A percentile compares a stretch with the other conserved stretches of the same genome.
Evolutionary conservation across 1,139 yeast genomes (phyloP).

Genomic region (Blastobotrys malaysiensis): DNA sequence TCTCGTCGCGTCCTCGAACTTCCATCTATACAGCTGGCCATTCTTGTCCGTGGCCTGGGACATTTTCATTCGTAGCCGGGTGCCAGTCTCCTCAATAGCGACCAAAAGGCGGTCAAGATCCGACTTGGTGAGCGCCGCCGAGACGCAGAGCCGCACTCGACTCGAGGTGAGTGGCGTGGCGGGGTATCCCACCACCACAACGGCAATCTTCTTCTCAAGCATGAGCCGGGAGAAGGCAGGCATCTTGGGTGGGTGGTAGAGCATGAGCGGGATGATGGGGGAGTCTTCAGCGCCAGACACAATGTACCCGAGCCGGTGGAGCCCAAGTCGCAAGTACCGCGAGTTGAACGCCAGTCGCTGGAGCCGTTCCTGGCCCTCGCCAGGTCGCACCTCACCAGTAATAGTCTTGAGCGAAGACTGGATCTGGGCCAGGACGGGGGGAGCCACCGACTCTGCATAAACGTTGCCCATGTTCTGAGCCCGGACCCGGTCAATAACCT

Average conservation of each 20-base stretch:
- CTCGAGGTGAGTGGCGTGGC: slow-evolving; percentile 92
- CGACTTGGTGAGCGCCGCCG: slow-evolving; percentile 86
- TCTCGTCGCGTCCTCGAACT: slow-evolving; percentile 68
- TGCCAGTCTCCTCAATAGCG: slow-evolving; percentile 76
- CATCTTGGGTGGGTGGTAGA: slow-evolving; percentile 91
- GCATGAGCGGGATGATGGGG: slow-evolving; percentile 85
- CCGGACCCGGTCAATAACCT: slow-evolving; percentile 67
- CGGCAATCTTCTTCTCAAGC: slow-evolving; percentile 76
- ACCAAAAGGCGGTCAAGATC: slow-evolving; percentile 79
- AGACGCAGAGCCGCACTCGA: slow-evolving; percentile 88
- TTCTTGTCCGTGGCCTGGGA: slow-evolving; percentile 38
- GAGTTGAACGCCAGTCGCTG: slow-evolving; percentile 94
- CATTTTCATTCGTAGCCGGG: slow-evolving; percentile 64
- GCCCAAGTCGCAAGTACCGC: slow-evolving; percentile 83
- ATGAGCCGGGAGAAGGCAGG: slow-evolving; percentile 84
- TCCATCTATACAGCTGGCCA: slow-evolving; percentile 64
- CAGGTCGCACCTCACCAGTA: slow-evolving; percentile 76
- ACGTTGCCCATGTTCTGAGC: slow-evolving; percentile 65
- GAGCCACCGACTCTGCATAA: slow-evolving; percentile 82
- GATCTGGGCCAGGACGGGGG: slow-evolving; percentile 88
- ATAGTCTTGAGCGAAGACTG: slow-evolving; percentile 74
- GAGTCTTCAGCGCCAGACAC: slow-evolving; percentile 95
- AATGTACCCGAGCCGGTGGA: slow-evolving; percentile 87
- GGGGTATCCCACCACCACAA: slow-evolving; percentile 95
- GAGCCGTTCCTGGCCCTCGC: slow-evolving; percentile 88